Evolutionary conservation across 2,329 filamentous ascomycete species (phyloP).

Genomic region (Stylonectria norvegica): DNA sequence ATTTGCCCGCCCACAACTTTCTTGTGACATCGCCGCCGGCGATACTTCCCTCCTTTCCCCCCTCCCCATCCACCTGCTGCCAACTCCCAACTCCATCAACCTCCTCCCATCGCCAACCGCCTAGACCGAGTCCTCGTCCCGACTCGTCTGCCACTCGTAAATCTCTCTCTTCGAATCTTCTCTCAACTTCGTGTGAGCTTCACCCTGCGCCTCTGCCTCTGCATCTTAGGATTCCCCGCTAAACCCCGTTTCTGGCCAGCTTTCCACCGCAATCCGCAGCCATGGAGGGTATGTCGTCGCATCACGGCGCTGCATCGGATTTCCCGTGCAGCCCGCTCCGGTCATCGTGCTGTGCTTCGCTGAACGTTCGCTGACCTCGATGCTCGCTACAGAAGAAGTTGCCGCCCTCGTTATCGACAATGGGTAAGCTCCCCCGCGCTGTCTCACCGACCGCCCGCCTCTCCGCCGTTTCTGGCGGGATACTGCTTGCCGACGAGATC

Average conservation of each 20-base stretch:
- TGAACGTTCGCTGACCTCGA: constrained; percentile 40
- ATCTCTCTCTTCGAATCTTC: constrained; percentile 30
- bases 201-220: constrained; percentile 22
- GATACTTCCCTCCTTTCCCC: constrained; percentile 35
- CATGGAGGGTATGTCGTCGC: constrained; percentile 52
- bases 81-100: constrained; percentile 31
- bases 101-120: constrained; percentile 23
- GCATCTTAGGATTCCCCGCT: constrained; percentile 21
- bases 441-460: constrained; percentile 35
- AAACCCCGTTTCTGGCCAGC: constrained; percentile 33
- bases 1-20: constrained; percentile 37
- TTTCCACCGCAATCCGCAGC: constrained; percentile 40
- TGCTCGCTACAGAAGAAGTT: constrained; percentile 82
- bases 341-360: constrained; percentile 18
- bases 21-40: constrained; percentile 33
- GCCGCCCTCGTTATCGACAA: constrained; percentile 99
- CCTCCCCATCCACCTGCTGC: constrained; percentile 25
- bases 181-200: constrained; percentile 26
- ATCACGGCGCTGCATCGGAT: constrained; percentile 28
- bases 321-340: constrained; percentile 21
- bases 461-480: constrained; percentile 17
- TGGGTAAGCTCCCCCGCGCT: constrained; percentile 75
- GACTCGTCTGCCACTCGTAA: constrained; percentile 28
- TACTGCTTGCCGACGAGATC: constrained; percentile 10
- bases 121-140: constrained; percentile 28